Conservation (phyloP, 768 basidiomycete genomes). For the Naematelia aurantialba region DNA sequence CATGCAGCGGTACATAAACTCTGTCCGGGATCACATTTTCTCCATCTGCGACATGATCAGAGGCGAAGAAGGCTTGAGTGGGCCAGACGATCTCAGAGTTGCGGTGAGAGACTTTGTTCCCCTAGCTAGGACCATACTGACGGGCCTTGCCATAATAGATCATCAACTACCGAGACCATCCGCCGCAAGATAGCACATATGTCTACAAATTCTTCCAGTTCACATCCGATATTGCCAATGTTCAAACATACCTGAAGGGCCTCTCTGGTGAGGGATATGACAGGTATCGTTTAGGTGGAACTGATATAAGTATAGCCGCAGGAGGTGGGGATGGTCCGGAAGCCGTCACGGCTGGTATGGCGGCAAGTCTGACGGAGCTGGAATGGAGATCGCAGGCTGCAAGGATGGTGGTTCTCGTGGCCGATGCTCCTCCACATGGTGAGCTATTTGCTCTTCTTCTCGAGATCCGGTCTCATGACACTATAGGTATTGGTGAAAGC, state of each 20-base stretch:
- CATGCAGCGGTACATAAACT: slow-evolving; percentile 49
- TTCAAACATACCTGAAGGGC: slow-evolving; percentile 75
- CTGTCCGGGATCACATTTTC: slow-evolving; percentile 90
- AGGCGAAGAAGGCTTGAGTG: slow-evolving; percentile 85
- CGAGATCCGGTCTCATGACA: neutral
- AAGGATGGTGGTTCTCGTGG: slow-evolving; percentile 95
- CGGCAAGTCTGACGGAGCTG: slow-evolving; percentile 73
- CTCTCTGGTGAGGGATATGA: slow-evolving; percentile 54
- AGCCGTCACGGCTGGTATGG: slow-evolving; percentile 89
- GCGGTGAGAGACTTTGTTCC: slow-evolving; percentile 50
- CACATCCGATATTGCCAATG: slow-evolving; percentile 81
- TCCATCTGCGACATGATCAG: slow-evolving; percentile 91
- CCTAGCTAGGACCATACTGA: neutral
- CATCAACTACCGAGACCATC: slow-evolving; percentile 93
- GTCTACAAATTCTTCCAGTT: slow-evolving; percentile 91
- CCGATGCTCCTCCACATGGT: slow-evolving; percentile 96
- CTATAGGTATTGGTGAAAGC: slow-evolving; percentile 72
- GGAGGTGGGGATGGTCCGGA: slow-evolving; percentile 77
- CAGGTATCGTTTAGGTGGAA: no score
- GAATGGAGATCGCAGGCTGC: slow-evolving; percentile 83
- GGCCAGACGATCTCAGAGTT: slow-evolving; percentile 79
- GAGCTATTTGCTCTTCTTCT: slow-evolving; percentile 4
- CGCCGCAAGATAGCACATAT: slow-evolving; percentile 94
- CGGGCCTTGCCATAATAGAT: no score
- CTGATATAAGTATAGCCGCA: slow-evolving; percentile 28